Evolutionary conservation across 2,329 filamentous ascomycete species (phyloP).

Genomic region (Sclerotinia spermophila): DNA sequence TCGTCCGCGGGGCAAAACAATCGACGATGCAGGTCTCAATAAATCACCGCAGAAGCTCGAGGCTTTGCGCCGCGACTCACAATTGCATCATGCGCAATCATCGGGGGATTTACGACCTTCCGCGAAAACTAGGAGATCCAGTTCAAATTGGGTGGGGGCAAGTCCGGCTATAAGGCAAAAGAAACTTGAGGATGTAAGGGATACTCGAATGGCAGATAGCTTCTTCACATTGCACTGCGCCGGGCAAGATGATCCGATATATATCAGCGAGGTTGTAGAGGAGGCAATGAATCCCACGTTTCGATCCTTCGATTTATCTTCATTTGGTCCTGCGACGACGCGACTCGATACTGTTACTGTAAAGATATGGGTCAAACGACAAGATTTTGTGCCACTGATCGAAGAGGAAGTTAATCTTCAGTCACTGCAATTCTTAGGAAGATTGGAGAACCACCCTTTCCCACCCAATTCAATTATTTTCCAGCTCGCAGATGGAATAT

Average conservation of each 20-base stretch:
- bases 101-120: conserved; percentile 47
- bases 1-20: conserved; percentile 55
- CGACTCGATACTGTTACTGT: conserved; percentile 63
- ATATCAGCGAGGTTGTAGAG: conserved; percentile 78
- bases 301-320: conserved; percentile 72
- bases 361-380: conserved; percentile 67
- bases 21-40: conserved; percentile 72
- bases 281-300: conserved; percentile 92
- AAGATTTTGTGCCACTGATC: conserved; percentile 62
- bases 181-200: conserved; percentile 69
- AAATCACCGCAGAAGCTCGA: conserved; percentile 60
- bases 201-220: conserved; percentile 72
- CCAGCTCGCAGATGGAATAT: conserved; percentile 81
- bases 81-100: conserved; percentile 54
- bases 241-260: conserved; percentile 68
- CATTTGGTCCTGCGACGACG: conserved; percentile 59
- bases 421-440: conserved; percentile 74
- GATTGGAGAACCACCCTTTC: conserved; percentile 64
- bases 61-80: conserved; percentile 45
- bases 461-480: conserved; percentile 81
- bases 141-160: conserved; percentile 59
- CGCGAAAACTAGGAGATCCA: conserved; percentile 51
- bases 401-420: conserved; percentile 68
- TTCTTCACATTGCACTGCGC: conserved; percentile 82
- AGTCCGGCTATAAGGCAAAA: conserved; percentile 62